A percentile compares a stretch with the other conserved stretches of the same genome.
Evolutionary conservation across 1,139 yeast genomes (phyloP).

Genomic region (Sugiyamaella japonica): DNA sequence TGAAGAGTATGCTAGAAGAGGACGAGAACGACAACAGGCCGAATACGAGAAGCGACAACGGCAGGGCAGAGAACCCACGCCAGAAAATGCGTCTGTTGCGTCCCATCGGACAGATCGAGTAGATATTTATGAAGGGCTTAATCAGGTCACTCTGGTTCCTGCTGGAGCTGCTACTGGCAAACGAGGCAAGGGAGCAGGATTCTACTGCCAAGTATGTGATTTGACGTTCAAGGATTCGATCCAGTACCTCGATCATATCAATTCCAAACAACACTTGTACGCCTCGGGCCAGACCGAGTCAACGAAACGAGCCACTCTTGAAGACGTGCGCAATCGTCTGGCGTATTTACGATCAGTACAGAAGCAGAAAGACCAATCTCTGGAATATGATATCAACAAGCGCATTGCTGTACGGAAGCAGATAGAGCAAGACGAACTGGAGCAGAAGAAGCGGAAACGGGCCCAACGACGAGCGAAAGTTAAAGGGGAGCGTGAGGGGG

Average conservation of each 20-base stretch:
- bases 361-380: conserved; percentile 43
- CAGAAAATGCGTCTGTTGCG: conserved; percentile 33
- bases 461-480: conserved; percentile 22
- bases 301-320: conserved; percentile 39
- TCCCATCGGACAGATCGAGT: conserved; percentile 38
- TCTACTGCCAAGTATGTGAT: conserved; percentile 77
- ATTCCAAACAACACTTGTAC: conserved; percentile 51
- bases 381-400: conserved; percentile 46
- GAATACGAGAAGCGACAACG: conserved; percentile 23
- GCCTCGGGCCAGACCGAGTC: conserved; percentile 38
- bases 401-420: conserved; percentile 48
- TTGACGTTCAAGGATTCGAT: conserved; percentile 78
- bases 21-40: conserved; percentile 38
- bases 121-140: conserved; percentile 46
- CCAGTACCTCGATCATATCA: conserved; percentile 79
- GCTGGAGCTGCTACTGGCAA: conserved; percentile 46
- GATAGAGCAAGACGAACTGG: conserved; percentile 46
- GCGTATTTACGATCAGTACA: conserved; percentile 33
- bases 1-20: conserved; percentile 58
- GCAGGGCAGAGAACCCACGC: conserved; percentile 30
- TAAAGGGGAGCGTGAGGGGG: conserved; percentile 30
- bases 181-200: conserved; percentile 73
- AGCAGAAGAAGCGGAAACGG: too few species aligned
- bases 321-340: conserved; percentile 41
- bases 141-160: conserved; percentile 49